Evolutionary conservation across 2,329 filamentous ascomycete species (phyloP).

Genomic region (Scleromitrula shiraiana): DNA sequence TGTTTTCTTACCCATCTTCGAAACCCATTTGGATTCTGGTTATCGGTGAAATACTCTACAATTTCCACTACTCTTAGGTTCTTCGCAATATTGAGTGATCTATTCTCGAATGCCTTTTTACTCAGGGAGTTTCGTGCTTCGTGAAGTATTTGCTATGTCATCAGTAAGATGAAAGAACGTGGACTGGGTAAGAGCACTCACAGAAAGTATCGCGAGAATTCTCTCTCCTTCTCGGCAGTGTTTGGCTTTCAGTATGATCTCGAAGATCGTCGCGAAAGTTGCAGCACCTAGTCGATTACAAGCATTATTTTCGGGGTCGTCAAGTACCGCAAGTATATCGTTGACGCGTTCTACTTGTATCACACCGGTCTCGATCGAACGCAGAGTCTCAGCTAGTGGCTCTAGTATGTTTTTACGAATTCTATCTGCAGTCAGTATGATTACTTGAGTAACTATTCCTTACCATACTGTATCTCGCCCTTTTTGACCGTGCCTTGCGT

Average conservation of each 20-base stretch:
- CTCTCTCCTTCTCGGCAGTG: slow-evolving; percentile 19
- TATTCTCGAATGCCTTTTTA: neutral
- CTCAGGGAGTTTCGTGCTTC: too few species aligned
- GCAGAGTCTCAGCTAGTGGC: slow-evolving; percentile 1
- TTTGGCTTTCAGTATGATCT: slow-evolving; percentile 17
- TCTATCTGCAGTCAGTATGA: neutral
- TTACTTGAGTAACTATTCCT: neutral
- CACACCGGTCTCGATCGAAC: neutral
- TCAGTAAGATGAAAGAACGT: too few species aligned
- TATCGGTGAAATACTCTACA: slow-evolving; percentile 18
- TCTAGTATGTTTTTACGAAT: neutral
- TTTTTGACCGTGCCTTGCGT: neutral
- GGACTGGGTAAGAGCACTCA: too few species aligned
- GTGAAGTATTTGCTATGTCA: too few species aligned
- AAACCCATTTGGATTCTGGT: slow-evolving; percentile 9
- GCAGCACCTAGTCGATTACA: slow-evolving; percentile 17
- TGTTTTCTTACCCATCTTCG: slow-evolving; percentile 24
- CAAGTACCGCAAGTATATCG: slow-evolving; percentile 13
- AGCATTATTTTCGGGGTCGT: slow-evolving; percentile 12
- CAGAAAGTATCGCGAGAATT: slow-evolving; percentile 22
- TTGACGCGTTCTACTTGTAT: neutral
- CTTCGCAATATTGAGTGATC: neutral
- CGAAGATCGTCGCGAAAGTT: slow-evolving; percentile 17
- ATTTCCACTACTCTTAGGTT: neutral
- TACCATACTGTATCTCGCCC: neutral